Evolutionary conservation across 768 basidiomycete genomes (phyloP), one percentile per base, ranked within the genome.

Genomic region (Boletellus ananas): DNA sequence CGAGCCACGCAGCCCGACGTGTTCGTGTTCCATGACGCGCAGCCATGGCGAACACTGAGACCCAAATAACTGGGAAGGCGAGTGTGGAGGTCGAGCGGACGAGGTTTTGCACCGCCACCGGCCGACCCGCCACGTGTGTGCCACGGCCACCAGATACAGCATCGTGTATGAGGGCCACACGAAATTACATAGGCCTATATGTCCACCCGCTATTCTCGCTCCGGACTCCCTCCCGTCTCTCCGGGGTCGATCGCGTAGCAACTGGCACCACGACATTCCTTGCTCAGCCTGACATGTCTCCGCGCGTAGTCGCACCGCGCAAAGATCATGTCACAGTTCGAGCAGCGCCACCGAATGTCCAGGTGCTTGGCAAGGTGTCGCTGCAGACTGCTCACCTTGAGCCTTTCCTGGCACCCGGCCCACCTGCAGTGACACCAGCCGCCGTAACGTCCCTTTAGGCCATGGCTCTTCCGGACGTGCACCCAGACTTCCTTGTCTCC

Each of bases 1-100:
- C 79, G 39, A 84, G 64, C 81, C 83, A 84, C 41, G 75, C 70
- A 40, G 78, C 78, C 59, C 77, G 79, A 56, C 71, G 62, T 52
- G 56, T 61, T 34, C 55, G 59, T 42, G 58, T 51, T 51, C 55
- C 47, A 27, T 43, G 54, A 56, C 62, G 52, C 42, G 39, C 20
- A 34, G 51, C 18, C 65, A 69, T 69, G 21, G 7, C 29, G 29
- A 17, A 34, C 23, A 25, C 23, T 5, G n/a, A 25, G 23, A 47
- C 36, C 21, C 16, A 36, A 39, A 5, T 7, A 11, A 29, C 29
- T 29, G 29, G 8, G 9, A 29, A 29, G 23, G 23, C 23, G 23
- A 25, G 23, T 6, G 55, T 29, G 18, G 12, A 27, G 20, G 34
- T 36, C 34, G 12, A 45, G 25, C 18, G 33, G 23, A 3, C 37